Base-by-base conservation (phyloP, 345 rosid species). In the Salix viminalis region DNA sequence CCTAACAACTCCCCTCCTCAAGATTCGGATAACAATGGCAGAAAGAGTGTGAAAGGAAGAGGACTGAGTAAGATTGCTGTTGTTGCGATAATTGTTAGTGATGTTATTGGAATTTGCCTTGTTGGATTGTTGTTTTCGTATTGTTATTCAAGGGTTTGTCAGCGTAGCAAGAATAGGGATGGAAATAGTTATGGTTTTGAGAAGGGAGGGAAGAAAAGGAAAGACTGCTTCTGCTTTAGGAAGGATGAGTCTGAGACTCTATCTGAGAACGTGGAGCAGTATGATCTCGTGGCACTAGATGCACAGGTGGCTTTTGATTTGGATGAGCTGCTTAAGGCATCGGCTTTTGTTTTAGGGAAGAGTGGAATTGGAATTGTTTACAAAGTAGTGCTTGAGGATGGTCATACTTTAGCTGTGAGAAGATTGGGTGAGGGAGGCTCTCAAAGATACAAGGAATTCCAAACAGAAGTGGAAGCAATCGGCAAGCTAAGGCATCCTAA, bases 381-480 rank as follows among this genome's bases (percentile, higher is more conserved):
- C 89, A 94, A 94, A 85, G 97, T 96, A 64, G 98, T 96, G 71
- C 93, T 94, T 16, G 97, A 94, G 85, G 95, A 91, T 65, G 98
- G 98, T 37, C 87, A 89, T 34, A 93, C 91, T 60, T 84, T 93
- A 52, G 98, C 97, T 7, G 97, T 94, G 68, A 85, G 97, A 83
- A 88, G 98, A 83, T 81, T 96, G 60, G 99, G 99, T 3, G 99
- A 93, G 86, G 99, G 99, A 23, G 99, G 98, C 28, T 93, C 98
- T 39, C 97, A 95, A 77, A 90, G 98, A 84, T 91, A 90, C 68
- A 95, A 93, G 85, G 99, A 95, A 86, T 95, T 95, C 81, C 97
- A 92, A 87, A 90, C 91, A 0, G 98, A 95, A 88, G 97, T 93
- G 54, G 98, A 95, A 86, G 97, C 98, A 56, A 88, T 95, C 9